A percentile compares a stretch with the other conserved stretches of the same genome.
These are phyloP conservation scores for Aegilops bicornis DNA, from an alignment of 176 grass and related monocot species.

Conservation along the genomic window DNA sequence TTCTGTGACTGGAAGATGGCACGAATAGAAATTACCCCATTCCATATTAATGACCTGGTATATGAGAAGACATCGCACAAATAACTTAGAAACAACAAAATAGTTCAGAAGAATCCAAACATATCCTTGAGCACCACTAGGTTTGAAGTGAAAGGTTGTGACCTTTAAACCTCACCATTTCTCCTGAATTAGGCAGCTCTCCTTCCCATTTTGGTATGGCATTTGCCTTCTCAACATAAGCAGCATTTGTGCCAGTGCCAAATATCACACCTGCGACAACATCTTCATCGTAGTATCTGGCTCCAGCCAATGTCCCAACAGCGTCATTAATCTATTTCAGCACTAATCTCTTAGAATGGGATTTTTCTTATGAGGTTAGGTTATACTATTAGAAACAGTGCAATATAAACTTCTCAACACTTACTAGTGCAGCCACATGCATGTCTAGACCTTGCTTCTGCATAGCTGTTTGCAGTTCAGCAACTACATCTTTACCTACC, in stretches of 20 bases:
- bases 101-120: not conserved
- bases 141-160: constrained; percentile 7
- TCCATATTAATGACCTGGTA: constrained; percentile 92
- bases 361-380: not conserved
- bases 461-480: constrained; percentile 65
- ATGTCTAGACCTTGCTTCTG: constrained; percentile 73
- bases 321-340: constrained; percentile 81
- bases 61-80: not conserved
- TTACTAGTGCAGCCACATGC: constrained; percentile 79
- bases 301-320: constrained; percentile 83
- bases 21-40: constrained; percentile 84
- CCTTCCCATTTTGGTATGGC: constrained; percentile 71
- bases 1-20: constrained; percentile 59
- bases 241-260: constrained; percentile 90
- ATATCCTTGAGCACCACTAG: not conserved
- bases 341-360: not conserved
- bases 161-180: constrained; percentile 61
- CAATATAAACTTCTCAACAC: not conserved
- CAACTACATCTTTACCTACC: constrained; percentile 80
- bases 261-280: constrained; percentile 79
- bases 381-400: not conserved
- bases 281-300: constrained; percentile 74
- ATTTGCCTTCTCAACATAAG: constrained; percentile 79
- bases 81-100: constrained; percentile 13
- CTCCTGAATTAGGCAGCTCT: constrained; percentile 57